Base-by-base conservation (phyloP, 2,329 filamentous ascomycete genomes). In the Hypoxylon sp. region DNA sequence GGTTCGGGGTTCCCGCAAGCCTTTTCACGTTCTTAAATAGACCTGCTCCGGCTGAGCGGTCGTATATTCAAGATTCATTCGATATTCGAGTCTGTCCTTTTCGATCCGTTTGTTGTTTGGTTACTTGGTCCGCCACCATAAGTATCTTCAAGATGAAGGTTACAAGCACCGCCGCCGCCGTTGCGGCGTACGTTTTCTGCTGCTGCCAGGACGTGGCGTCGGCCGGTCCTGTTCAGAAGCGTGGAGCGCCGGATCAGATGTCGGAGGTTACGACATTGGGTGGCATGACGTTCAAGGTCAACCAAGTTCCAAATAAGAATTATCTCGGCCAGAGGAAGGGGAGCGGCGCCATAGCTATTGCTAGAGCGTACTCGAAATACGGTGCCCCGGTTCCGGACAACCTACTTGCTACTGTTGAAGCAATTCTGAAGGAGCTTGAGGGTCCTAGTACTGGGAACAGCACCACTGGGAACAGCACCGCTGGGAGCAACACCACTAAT, bases 301-400 rank as follows among this genome's bases (percentile, higher is more conserved):
- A 75, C 1, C 82, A 83, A 73, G 76, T 82, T 2, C 76, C 78
- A 31, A 83, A 84, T 61, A 73, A 76, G 60, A 74, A 76, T 37
- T 83, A 79, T 71, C 69, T 70, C 35, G 72, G 72, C 22, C 67
- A 64, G 22, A 53, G 54, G 75, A 76, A 71, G 72, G 78, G 73
- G 44, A 75, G 79, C 42, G 80, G 81, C n/a, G 77, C 80, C 2
- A 77, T 82, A 68, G 80, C 80, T 6, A 73, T 82, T 14, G 80
- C 78, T 49, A 79, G 79, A 66, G 78, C 79, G 35, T 83, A 82
- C 72, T 76, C 78, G 53, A 83, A 83, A 66, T 83, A 75, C 61
- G 79, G 80, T 30, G 70, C 76, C 0, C 66, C 77, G 20, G 70
- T 83, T 35, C 77, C 81, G 0, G 72, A 76, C n/a, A 74, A 78